Conservation (phyloP, 2,329 filamentous ascomycete genomes). For the Aspergillus uvarum region DNA sequence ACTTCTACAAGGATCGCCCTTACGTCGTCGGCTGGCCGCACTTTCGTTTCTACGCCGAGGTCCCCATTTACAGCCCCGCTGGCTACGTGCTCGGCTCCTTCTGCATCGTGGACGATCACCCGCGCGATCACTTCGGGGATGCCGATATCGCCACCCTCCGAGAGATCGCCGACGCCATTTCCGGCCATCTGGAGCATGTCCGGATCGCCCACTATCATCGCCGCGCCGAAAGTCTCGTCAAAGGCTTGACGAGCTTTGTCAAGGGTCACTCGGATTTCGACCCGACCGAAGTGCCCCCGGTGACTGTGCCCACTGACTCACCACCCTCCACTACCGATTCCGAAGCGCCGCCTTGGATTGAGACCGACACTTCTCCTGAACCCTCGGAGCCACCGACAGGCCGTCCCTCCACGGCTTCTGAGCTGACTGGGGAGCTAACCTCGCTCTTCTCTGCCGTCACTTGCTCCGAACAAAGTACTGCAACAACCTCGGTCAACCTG, state of each 20-base stretch:
- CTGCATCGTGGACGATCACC: conserved; percentile 56
- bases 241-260: conserved; percentile 53
- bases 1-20: conserved; percentile 33
- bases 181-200: conserved; percentile 59
- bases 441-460: conserved; percentile 15
- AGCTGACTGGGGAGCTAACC: conserved; percentile 9
- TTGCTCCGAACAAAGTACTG: conserved; percentile 12
- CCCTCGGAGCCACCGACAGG: not conserved
- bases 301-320: conserved; percentile 7
- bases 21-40: conserved; percentile 33
- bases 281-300: conserved; percentile 17
- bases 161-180: conserved; percentile 57
- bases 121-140: conserved; percentile 46
- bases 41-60: conserved; percentile 54
- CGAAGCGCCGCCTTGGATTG: not conserved
- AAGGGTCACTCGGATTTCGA: conserved; percentile 39
- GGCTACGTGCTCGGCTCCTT: conserved; percentile 59
- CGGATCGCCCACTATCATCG: conserved; percentile 55
- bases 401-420: conserved; percentile 6
- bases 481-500: conserved; percentile 2
- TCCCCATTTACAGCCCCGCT: conserved; percentile 57
- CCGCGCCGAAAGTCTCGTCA: conserved; percentile 58
- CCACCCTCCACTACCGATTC: not conserved
- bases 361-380: not conserved
- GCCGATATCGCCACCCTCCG: conserved; percentile 47